Base-by-base conservation (phyloP, 495 filamentous ascomycete genomes). In the Trichoderma orchidacearum region DNA sequence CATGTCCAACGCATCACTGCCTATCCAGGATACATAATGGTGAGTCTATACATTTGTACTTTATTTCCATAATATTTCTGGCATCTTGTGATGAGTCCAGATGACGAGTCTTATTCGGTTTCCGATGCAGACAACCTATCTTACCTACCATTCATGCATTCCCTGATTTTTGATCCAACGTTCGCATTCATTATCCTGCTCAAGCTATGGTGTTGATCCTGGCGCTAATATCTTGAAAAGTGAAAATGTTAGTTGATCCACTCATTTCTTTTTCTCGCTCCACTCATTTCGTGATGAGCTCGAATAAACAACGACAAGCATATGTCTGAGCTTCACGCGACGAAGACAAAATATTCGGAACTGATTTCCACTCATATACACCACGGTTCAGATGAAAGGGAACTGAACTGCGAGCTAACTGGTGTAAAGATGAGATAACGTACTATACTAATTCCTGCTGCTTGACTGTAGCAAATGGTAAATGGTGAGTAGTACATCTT, bases 41-140 rank as follows among this genome's bases (percentile, higher is more conserved):
- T 66, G 56, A 52, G 61, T 58, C 15, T 18, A 29, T 34, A 31
- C 51, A 32, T 54, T 27, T 59, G 12, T 59, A 38, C 58, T 31
- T 25, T 32, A 18, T 52, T 57, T 38, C n/a, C 7, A n/a, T n/a
- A n/a, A n/a, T n/a, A n/a, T n/a, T 25, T 21, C 51, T 31, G 31
- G 55, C 58, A 62, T 61, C 71, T 85, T 82, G 86, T 88, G 85
- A 86, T 70, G 77, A 74, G 63, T 74, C 67, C 78, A 86, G 85
- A 89, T 89, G 85, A 89, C 85, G 85, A 89, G 85, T 89, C 85
- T 83, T 81, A 89, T 85, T 72, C 80, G 85, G 74, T 77, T 81
- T 77, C 82, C 85, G 79, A 84, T 89, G 85, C 75, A 77, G 85
- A 89, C 75, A 86, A 75, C 68, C 68, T 65, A 67, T 72, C 77